Base-by-base conservation (phyloP, 1,284 basidiomycete species). In the Sutorius eximius region DNA sequence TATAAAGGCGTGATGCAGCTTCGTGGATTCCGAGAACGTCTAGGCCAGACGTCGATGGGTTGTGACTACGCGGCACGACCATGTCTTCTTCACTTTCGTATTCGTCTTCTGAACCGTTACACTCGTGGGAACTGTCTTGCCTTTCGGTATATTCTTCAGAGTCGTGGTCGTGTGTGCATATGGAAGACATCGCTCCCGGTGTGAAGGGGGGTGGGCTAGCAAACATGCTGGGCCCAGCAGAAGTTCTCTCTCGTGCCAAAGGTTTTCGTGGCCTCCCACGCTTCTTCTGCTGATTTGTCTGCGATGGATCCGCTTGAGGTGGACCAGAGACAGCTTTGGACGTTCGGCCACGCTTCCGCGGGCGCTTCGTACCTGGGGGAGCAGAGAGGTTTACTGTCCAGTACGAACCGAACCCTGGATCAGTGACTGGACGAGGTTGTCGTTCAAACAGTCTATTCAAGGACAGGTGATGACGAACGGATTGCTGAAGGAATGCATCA, bases 311-410 rank as follows among this genome's bases (percentile, higher is more conserved):
- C 27, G 40, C 50, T 34, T 66, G 54, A 18, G 64, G 60, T 36
- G 63, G 61, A 43, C 70, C 71, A 11, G 64, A 63, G n/a, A 59
- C 61, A 32, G 74, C 75, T 57, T 82, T 82, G 57, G 79, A 82
- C 7, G 81, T 72, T 34, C 85, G 77, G n/a, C 87, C 87, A 55
- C 88, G 81, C 69, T 91, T 91, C 20, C 89, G 81, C 33, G 89
- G 88, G 53, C 89, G 81, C 70, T 91, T 91, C 3, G 89, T 90
- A 22, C 88, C 89, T 3, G 87, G 89, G 15, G 89, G 88, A 18
- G 88, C 89, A 51, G 80, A 71, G 18, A 91, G 77, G 67, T 91
- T 91, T 18, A 91, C 88, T 32, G 87, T 90, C 88, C 88, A 91
- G 65, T 91, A 90, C 16, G 88, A 91, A 30, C 88, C 88, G 67